These are phyloP conservation scores for Blastobotrys americana DNA, from an alignment of 805 yeast species.

Conservation along the genomic window DNA sequence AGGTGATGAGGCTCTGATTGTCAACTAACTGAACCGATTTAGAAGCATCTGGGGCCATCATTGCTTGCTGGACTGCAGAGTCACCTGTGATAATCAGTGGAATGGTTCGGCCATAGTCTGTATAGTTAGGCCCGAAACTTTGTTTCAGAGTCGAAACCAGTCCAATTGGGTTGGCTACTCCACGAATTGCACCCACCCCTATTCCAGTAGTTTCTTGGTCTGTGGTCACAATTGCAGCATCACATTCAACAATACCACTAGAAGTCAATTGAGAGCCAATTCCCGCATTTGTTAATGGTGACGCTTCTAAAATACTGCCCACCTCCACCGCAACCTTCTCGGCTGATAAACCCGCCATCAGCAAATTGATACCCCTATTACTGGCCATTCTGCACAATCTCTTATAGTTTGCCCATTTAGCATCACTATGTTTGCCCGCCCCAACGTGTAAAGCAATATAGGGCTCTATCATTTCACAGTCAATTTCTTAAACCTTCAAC, in stretches of 20 bases:
- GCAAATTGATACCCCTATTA: conserved; percentile 17
- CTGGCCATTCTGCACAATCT: conserved; percentile 18
- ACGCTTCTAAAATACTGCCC: conserved; percentile 30
- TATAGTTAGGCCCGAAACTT: conserved; percentile 5
- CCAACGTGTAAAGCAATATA: conserved; percentile 28
- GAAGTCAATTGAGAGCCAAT: conserved; percentile 33
- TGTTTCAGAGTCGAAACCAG: conserved; percentile 21
- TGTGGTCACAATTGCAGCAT: conserved; percentile 32
- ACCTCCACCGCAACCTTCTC: conserved; percentile 21
- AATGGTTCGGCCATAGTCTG: conserved; percentile 14
- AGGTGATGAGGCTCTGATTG: conserved; percentile 12
- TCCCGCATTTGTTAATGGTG: conserved; percentile 35
- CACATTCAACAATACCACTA: conserved; percentile 34
- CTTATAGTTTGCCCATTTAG: conserved; percentile 10
- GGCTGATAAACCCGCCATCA: conserved; percentile 15
- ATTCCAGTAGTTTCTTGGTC: conserved; percentile 18
- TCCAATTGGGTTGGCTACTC: conserved; percentile 26
- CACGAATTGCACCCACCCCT: conserved; percentile 29
- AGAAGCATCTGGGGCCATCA: conserved; percentile 9
- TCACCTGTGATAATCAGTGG: conserved; percentile 30
- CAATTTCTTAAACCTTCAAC: neutral
- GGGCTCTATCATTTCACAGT: neutral
- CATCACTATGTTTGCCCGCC: conserved; percentile 27
- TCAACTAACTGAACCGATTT: neutral
- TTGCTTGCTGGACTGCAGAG: conserved; percentile 30